A percentile compares a stretch with the other conserved stretches of the same genome.
phyloP scores from a whole-genome alignment of 148 eudicot species.

The Silene conica region DNA sequence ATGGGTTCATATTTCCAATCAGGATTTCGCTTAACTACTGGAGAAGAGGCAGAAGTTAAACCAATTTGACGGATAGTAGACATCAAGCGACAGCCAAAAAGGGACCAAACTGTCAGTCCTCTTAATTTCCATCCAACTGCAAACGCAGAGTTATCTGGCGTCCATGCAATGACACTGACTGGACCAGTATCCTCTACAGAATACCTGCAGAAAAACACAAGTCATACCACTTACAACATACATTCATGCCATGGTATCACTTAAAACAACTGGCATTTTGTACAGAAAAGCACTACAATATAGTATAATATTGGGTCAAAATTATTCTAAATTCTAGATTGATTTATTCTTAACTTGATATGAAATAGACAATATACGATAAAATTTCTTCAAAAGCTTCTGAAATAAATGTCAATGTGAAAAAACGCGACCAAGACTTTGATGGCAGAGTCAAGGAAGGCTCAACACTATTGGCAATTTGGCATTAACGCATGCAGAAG shows the following conservation, averaged over 20 bases:
- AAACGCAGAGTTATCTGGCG: slow-evolving; percentile 94
- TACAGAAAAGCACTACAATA: too few species aligned
- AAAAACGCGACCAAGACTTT: too few species aligned
- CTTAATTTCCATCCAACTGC: slow-evolving; percentile 97
- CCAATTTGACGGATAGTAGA: slow-evolving; percentile 95
- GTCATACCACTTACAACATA: slow-evolving; percentile 11
- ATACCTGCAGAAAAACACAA: slow-evolving; percentile 49
- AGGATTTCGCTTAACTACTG: slow-evolving; percentile 62
- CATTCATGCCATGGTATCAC: background rate
- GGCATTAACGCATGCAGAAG: background rate
- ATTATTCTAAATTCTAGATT: too few species aligned
- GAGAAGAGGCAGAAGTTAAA: slow-evolving; percentile 75
- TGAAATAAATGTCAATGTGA: too few species aligned
- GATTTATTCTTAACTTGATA: too few species aligned
- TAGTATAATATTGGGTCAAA: too few species aligned
- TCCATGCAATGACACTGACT: slow-evolving; percentile 89
- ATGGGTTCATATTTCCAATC: slow-evolving; percentile 83
- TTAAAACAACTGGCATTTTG: background rate
- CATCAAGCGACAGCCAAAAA: slow-evolving; percentile 98
- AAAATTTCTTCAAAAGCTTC: too few species aligned
- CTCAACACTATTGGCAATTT: too few species aligned
- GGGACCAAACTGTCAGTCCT: slow-evolving; percentile 97
- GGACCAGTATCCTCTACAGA: slow-evolving; percentile 88
- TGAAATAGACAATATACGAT: too few species aligned
- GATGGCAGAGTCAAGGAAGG: too few species aligned